Conservation (phyloP, 768 basidiomycete species). For the Serendipita sp. region DNA sequence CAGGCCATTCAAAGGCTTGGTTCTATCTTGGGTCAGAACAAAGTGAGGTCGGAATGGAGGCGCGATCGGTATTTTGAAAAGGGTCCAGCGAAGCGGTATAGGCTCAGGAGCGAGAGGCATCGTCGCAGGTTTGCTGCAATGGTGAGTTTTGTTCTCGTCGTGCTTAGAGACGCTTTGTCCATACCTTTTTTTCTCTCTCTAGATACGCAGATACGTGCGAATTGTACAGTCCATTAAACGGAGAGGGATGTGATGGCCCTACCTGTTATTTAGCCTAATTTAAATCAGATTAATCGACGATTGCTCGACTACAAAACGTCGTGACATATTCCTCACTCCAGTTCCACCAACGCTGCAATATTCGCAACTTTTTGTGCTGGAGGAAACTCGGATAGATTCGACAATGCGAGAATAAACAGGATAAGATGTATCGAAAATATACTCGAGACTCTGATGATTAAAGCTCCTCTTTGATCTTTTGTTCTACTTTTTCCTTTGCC, state of each 20-base stretch:
- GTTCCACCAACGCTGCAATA: too few relatives aligned
- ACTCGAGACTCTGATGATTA: not conserved
- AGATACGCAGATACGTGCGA: not conserved
- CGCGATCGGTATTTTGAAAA: not conserved
- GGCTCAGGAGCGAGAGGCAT: not conserved
- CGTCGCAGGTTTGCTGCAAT: not conserved
- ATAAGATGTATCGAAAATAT: too few relatives aligned
- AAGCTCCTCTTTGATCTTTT: conserved; percentile 10
- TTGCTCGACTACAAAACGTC: too few relatives aligned
- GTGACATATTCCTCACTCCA: too few relatives aligned
- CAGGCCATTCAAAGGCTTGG: not conserved
- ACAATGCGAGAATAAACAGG: too few relatives aligned
- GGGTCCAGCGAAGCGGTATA: not conserved
- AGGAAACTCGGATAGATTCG: too few relatives aligned
- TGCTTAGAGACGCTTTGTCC: too few relatives aligned
- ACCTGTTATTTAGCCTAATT: too few relatives aligned
- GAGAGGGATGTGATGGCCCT: not conserved
- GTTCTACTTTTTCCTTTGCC: conserved; percentile 1
- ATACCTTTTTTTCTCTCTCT: not conserved
- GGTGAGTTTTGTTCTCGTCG: not conserved
- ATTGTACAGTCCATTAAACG: not conserved
- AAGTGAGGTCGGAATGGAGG: not conserved
- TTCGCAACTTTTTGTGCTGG: too few relatives aligned
- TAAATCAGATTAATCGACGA: too few relatives aligned
- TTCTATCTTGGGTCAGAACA: not conserved